Evolutionary conservation across 202 grass and related monocot genomes (phyloP), one percentile per base, ranked within the genome.

Genomic region (Panicum hallii): DNA sequence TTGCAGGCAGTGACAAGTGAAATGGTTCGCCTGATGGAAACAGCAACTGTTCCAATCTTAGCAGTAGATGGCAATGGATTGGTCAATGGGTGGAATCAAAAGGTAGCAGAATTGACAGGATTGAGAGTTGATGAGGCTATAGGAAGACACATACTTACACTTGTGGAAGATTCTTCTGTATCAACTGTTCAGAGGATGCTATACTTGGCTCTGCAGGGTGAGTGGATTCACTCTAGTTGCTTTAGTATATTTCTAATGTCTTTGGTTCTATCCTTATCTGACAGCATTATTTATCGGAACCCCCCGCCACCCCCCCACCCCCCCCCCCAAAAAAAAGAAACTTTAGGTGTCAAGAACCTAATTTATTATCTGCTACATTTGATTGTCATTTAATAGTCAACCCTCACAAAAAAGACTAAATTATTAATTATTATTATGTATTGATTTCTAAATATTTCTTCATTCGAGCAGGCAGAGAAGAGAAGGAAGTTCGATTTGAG

Each of bases 1-100:
- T 77, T 99, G 64, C 93, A 95, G 70, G 93, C 90, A 0, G 96
- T 99, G 34, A 99, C 96, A 63, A 99, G 86, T 78, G 96, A 99
- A 92, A 99, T 99, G 93, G 96, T 95, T 69, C 90, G 96, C 28
- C 78, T 99, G 17, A 99, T 99, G 49, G 96, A 99, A 88, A 99
- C 96, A 22, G 97, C 97, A 56, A 92, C 97, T 11, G 97, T 92
- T 22, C 93, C 97, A 9, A 99, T 99, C 63, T 89, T 99, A 72
- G 97, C 93, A n/a, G 97, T 99, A 54, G 97, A 99, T 81, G 61
- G 84, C 63, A 93, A 93, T 42, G 97, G 97, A 44, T 62, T 99
- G 54, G 77, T 99, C 48, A 99, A 99, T 22, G 93, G 97, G 17
- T 99, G 97, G 97, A 99, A 99, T 82, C 90, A 92, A 72, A 99